Conservation (phyloP, 148 eudicot genomes). For the Chenopodium suecicum region DNA sequence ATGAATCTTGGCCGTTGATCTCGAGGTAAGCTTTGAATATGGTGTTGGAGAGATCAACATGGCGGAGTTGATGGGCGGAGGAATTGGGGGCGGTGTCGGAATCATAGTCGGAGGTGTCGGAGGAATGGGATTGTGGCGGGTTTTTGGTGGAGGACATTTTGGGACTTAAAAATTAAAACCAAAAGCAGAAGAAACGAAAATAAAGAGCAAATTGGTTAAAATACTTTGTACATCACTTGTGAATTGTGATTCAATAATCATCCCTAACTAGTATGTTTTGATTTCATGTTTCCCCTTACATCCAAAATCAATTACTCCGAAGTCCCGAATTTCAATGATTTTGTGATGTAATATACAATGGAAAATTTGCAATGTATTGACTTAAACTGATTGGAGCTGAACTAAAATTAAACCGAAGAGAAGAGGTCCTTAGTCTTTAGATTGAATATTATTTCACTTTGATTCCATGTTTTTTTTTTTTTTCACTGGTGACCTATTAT, state of each 20-base stretch:
- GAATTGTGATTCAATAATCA: neutral
- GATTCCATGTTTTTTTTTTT: no score
- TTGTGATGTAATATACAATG: no score
- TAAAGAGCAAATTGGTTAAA: no score
- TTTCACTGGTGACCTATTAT: no score
- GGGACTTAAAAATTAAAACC: neutral
- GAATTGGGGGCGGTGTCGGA: constrained; percentile 57
- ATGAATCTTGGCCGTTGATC: constrained; percentile 38
- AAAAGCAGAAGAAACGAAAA: neutral
- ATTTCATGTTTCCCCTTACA: no score
- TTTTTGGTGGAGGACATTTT: constrained; percentile 40
- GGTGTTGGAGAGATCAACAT: constrained; percentile 66
- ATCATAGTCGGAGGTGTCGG: constrained; percentile 72
- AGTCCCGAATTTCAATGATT: no score
- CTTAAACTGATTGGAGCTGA: no score
- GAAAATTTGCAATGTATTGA: no score
- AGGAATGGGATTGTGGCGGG: constrained; percentile 34
- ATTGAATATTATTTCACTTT: no score
- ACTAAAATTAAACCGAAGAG: no score
- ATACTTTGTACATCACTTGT: neutral
- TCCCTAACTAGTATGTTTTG: neutral
- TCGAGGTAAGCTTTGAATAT: constrained; percentile 78
- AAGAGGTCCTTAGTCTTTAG: no score
- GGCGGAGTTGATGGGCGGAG: constrained; percentile 43
- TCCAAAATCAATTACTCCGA: no score